A percentile compares a stretch with the other conserved stretches of the same genome.
phyloP scores from a whole-genome alignment of 495 filamentous ascomycete genomes.

The Saxophila tyrrhenica region DNA sequence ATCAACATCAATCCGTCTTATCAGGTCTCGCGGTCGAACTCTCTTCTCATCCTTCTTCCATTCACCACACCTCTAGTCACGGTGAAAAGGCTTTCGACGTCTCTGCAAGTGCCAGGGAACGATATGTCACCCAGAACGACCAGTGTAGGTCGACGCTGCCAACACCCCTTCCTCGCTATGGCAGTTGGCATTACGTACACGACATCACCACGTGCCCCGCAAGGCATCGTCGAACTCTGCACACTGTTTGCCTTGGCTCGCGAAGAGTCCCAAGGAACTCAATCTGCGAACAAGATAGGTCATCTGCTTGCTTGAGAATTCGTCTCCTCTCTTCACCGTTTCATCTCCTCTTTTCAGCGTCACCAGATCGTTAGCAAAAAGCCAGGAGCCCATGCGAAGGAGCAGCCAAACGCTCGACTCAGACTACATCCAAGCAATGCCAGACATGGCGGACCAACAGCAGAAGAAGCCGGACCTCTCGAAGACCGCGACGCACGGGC shows the following conservation, averaged over 20 bases:
- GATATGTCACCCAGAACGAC: too few relatives aligned
- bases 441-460: background rate
- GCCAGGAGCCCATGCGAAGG: too few relatives aligned
- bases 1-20: background rate
- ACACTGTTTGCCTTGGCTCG: background rate
- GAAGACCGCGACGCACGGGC: constrained; percentile 6
- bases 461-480: background rate
- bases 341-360: background rate
- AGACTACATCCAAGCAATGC: too few relatives aligned
- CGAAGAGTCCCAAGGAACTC: background rate
- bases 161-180: background rate
- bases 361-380: too few relatives aligned
- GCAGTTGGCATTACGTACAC: background rate
- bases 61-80: background rate
- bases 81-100: too few relatives aligned
- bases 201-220: background rate
- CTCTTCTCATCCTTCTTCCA: background rate
- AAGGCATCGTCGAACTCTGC: background rate
- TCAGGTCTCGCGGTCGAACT: background rate
- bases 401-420: too few relatives aligned
- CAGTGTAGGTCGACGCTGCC: background rate
- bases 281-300: background rate
- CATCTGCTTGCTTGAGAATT: background rate
- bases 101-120: too few relatives aligned
- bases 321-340: background rate